Conservation (phyloP, 2,329 filamentous ascomycete species). For the Beauveria sp. region DNA sequence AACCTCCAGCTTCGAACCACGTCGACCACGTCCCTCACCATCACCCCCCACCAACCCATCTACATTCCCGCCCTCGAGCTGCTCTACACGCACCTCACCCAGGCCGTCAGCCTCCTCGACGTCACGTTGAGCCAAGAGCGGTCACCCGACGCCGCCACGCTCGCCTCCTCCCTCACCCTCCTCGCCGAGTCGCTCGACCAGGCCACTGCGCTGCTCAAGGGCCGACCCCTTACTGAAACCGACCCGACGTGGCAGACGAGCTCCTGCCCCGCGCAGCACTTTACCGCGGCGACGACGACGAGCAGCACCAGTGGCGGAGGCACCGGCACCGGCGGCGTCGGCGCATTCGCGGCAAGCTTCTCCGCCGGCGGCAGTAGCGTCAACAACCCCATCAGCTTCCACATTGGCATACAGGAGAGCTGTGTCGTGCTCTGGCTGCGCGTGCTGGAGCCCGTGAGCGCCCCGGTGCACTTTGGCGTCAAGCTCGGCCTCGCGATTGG, state of each 20-base stretch:
- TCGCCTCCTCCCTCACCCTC: slow-evolving; percentile 48
- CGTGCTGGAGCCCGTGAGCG: slow-evolving; percentile 59
- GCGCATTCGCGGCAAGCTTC: slow-evolving; percentile 40
- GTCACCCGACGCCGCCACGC: slow-evolving; percentile 43
- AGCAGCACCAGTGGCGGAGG: slow-evolving; percentile 37
- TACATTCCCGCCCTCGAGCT: slow-evolving; percentile 62
- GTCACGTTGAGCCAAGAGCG: slow-evolving; percentile 52
- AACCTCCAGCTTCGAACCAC: slow-evolving; percentile 69
- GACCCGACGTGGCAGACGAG: slow-evolving; percentile 37
- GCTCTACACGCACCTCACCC: slow-evolving; percentile 70
- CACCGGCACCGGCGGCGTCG: slow-evolving; percentile 12
- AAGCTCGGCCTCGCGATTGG: slow-evolving; percentile 65
- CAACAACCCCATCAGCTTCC: slow-evolving; percentile 63
- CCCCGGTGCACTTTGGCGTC: slow-evolving; percentile 52
- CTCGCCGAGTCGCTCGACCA: slow-evolving; percentile 47
- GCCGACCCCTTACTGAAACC: slow-evolving; percentile 35
- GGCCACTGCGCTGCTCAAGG: slow-evolving; percentile 46
- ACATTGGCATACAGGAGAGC: slow-evolving; percentile 62
- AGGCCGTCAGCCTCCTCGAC: slow-evolving; percentile 74
- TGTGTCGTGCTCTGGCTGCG: slow-evolving; percentile 63
- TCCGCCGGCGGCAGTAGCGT: slow-evolving; percentile 21
- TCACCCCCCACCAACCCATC: slow-evolving; percentile 42
- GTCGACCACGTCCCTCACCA: slow-evolving; percentile 39
- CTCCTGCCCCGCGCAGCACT: slow-evolving; percentile 37
- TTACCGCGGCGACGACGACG: slow-evolving; percentile 26